phyloP scores from a whole-genome alignment of 176 grass and related monocot species.

The Oryza glumipatula region DNA sequence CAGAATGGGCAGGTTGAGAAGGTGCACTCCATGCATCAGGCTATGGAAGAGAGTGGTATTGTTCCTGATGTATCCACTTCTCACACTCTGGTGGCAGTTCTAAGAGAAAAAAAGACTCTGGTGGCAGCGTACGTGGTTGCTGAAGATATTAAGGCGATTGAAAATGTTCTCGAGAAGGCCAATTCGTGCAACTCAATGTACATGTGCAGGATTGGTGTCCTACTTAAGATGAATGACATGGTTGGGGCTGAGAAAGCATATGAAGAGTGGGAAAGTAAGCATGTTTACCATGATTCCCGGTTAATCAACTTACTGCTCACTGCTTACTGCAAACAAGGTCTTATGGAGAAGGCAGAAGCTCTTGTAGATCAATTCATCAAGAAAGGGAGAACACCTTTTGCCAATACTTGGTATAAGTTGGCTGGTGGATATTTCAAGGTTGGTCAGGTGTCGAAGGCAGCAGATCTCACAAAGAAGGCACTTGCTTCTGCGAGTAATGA shows the following conservation, averaged over 20 bases:
- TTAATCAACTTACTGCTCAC: conserved; percentile 44
- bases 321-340: conserved; percentile 55
- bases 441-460: conserved; percentile 54
- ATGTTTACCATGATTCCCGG: conserved; percentile 39
- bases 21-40: conserved; percentile 35
- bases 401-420: conserved; percentile 53
- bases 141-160: conserved; percentile 41
- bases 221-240: conserved; percentile 56
- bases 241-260: conserved; percentile 46
- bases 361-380: conserved; percentile 43
- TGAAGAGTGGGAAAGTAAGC: conserved; percentile 51
- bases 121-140: conserved; percentile 29
- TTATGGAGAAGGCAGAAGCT: conserved; percentile 60
- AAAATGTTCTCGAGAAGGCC: conserved; percentile 34
- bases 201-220: conserved; percentile 51
- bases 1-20: conserved; percentile 38
- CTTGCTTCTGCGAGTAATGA: conserved; percentile 27
- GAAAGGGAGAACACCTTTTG: conserved; percentile 47
- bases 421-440: conserved; percentile 51
- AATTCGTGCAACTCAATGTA: conserved; percentile 44
- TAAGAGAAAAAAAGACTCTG: background rate
- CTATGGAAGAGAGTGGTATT: conserved; percentile 48
- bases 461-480: conserved; percentile 55
- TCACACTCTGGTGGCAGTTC: conserved; percentile 18
- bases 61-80: conserved; percentile 46